phyloP scores from a whole-genome alignment of 2,329 filamentous ascomycete genomes.

The Gnomoniopsis sp. region DNA sequence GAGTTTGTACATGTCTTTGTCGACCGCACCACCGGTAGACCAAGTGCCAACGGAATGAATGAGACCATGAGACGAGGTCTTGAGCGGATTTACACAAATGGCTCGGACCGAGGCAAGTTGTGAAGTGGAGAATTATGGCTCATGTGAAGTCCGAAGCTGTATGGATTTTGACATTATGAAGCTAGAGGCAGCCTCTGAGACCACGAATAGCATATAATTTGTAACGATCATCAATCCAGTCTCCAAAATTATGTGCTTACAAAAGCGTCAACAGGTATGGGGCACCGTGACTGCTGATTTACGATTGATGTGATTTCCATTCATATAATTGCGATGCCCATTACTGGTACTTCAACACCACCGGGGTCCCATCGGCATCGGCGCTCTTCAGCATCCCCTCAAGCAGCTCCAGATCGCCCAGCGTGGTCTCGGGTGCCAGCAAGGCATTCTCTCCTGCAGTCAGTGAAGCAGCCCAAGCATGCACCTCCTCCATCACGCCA shows the following conservation, averaged over 20 bases:
- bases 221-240: too few relatives aligned
- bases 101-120: constrained; percentile 25
- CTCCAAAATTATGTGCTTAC: too few relatives aligned
- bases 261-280: too few relatives aligned
- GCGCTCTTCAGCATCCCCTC: constrained; percentile 49
- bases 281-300: too few relatives aligned
- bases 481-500: constrained; percentile 58
- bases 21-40: constrained; percentile 66
- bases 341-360: constrained; percentile 37
- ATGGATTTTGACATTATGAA: too few relatives aligned
- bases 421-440: constrained; percentile 54
- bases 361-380: constrained; percentile 36
- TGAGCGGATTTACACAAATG: constrained; percentile 49
- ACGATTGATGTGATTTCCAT: too few relatives aligned
- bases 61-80: constrained; percentile 55
- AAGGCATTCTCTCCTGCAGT: constrained; percentile 44
- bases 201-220: too few relatives aligned
- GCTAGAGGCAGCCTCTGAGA: too few relatives aligned
- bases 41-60: constrained; percentile 64
- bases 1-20: constrained; percentile 83
- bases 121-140: neutral
- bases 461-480: constrained; percentile 56
- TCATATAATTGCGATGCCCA: neutral
- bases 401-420: constrained; percentile 59
- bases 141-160: neutral